Evolutionary conservation across 805 yeast species (phyloP).

Genomic region (Wickerhamomyces pijperi): DNA sequence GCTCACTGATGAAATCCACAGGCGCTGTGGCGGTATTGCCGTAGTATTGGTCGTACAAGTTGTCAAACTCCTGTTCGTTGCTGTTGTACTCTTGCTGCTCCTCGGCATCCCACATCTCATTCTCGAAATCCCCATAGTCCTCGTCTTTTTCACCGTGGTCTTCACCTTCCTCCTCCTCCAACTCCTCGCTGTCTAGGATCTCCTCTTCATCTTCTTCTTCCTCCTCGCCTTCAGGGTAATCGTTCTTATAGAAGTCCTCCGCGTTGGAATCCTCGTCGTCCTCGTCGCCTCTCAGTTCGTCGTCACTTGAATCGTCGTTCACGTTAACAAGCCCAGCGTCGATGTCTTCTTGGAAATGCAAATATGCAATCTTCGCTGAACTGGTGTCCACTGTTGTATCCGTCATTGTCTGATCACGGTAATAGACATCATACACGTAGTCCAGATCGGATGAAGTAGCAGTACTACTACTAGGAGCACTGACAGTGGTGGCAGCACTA

Average conservation of each 20-base stretch:
- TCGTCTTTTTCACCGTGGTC: background rate
- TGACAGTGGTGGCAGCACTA: no score
- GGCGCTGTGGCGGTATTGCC: slow-evolving; percentile 50
- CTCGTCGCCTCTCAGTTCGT: slow-evolving; percentile 24
- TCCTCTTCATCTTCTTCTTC: slow-evolving; percentile 25
- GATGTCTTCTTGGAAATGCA: slow-evolving; percentile 29
- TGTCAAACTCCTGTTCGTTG: slow-evolving; percentile 20
- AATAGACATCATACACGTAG: slow-evolving; percentile 87
- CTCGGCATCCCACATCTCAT: no score
- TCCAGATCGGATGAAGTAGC: slow-evolving; percentile 31
- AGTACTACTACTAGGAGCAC: background rate
- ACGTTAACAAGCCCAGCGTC: slow-evolving; percentile 20
- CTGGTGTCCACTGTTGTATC: slow-evolving; percentile 20
- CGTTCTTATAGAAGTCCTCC: slow-evolving; percentile 84
- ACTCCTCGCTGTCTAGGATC: background rate
- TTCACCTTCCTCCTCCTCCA: background rate
- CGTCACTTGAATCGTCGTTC: slow-evolving; percentile 23
- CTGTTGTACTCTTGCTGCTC: no score
- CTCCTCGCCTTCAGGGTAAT: slow-evolving; percentile 91
- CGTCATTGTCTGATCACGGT: slow-evolving; percentile 56
- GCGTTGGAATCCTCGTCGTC: slow-evolving; percentile 86
- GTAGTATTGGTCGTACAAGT: slow-evolving; percentile 58
- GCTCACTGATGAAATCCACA: slow-evolving; percentile 21
- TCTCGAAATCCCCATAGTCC: background rate
- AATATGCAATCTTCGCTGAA: slow-evolving; percentile 21